These are phyloP conservation scores for Carallia brachiata DNA, from an alignment of 345 rosid genomes.

Conservation along the genomic window DNA sequence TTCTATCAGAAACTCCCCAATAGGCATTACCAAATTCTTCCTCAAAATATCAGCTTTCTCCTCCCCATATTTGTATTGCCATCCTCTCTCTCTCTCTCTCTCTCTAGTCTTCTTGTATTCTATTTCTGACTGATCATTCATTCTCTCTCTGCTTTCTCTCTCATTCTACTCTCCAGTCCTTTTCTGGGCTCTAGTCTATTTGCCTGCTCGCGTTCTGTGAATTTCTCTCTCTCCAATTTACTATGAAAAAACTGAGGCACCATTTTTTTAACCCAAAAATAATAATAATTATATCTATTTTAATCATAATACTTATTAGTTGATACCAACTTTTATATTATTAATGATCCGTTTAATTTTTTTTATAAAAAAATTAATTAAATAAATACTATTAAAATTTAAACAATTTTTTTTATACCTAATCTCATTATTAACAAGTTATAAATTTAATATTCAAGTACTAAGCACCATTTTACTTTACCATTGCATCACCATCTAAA, in stretches of 20 bases:
- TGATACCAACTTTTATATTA: no score
- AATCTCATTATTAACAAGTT: no score
- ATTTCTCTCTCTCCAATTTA: background rate
- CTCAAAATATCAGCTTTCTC: slow-evolving; percentile 24
- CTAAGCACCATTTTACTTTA: background rate
- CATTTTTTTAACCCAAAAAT: no score
- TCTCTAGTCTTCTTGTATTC: background rate
- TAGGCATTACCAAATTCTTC: slow-evolving; percentile 25
- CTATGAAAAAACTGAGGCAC: background rate
- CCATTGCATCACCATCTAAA: background rate
- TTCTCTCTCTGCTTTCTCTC: slow-evolving; percentile 6
- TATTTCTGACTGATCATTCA: background rate
- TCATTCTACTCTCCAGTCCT: slow-evolving; percentile 18
- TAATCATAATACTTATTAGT: no score
- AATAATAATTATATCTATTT: no score
- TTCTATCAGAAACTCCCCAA: slow-evolving; percentile 14
- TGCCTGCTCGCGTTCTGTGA: background rate
- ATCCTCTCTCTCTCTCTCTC: slow-evolving; percentile 11
- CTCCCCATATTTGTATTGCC: slow-evolving; percentile 5
- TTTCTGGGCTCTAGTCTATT: slow-evolving; percentile 5
- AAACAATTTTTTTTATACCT: no score
- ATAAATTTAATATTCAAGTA: no score
- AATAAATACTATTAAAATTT: no score
- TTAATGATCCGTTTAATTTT: no score
- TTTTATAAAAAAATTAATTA: no score